Base-by-base conservation (phyloP, 306 rosid species). In the Argentina anserina region DNA sequence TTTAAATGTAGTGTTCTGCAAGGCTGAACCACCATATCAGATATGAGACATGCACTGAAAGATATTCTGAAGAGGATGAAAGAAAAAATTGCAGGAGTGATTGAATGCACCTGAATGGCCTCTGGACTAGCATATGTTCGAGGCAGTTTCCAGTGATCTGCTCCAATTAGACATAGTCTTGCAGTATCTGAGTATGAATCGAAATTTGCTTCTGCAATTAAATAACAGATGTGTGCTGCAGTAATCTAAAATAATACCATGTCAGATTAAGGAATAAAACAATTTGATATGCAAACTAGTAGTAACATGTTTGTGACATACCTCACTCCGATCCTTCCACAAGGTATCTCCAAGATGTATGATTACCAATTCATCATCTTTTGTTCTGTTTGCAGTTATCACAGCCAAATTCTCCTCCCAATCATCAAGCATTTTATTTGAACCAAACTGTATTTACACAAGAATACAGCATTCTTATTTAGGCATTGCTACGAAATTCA, bases 341-440 rank as follows among this genome's bases (percentile, higher is more conserved):
- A 93, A 71, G 83, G 94, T 85, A 79, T 90, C 98, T 56, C 98
- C 98, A 37, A 93, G 96, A 75, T 93, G 97, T 65, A 87, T 77
- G 65, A 91, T 86, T 46, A 91, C 98, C 50, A 93, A 90, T 71
- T 93, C 97, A 42, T 93, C 98, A 75, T 83, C 97, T 83, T 93
- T 90, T 72, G 98, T 93, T 82, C 97, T 82, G 81, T 93, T 93
- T 77, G 97, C 94, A 77, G 96, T 85, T 72, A 93, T 87, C 55
- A 93, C 92, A 28, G 98, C 96, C 72, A 93, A 78, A 87, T 93
- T 93, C 78, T 91, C 88, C 77, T 86, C 96, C 98, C 98, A 93
- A 50, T 85, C 94, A 72, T 90, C 96, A 79, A 90, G 92, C 98
- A 93, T 87, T 46, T 83, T 82, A 78, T 81, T 84, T 37, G 87